phyloP scores from a whole-genome alignment of 2,329 filamentous ascomycete genomes.

The Colletotrichum noveboracense region DNA sequence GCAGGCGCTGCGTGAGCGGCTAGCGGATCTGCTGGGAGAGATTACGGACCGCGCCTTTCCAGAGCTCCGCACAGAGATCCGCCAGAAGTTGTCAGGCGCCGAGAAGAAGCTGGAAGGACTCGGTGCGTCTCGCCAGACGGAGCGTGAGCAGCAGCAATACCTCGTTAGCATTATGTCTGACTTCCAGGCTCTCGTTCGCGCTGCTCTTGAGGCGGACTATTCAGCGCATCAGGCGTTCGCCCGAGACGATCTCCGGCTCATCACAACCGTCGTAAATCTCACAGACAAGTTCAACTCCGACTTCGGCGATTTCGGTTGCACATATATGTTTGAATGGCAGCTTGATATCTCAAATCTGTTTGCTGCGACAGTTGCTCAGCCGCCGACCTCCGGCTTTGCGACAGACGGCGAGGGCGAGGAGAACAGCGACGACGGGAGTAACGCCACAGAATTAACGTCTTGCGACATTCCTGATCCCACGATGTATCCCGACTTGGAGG shows the following conservation, averaged over 20 bases:
- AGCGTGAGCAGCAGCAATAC: slow-evolving; percentile 23
- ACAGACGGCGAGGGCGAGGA: neutral
- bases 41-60: slow-evolving; percentile 31
- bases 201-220: neutral
- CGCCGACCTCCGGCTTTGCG: neutral
- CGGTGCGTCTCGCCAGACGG: slow-evolving; percentile 15
- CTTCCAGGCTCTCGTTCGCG: slow-evolving; percentile 22
- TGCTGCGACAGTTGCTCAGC: too few relatives aligned
- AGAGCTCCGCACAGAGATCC: slow-evolving; percentile 25
- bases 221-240: neutral
- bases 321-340: neutral
- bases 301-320: neutral
- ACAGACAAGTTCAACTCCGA: neutral
- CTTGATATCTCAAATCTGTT: too few relatives aligned
- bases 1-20: slow-evolving; percentile 23
- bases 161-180: neutral
- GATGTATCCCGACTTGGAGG: neutral
- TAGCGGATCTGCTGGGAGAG: slow-evolving; percentile 28
- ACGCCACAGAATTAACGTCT: neutral
- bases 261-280: neutral
- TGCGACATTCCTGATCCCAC: neutral
- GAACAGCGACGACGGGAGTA: neutral
- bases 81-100: neutral
- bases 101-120: slow-evolving; percentile 12
- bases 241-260: neutral